These are phyloP conservation scores for Glutinoglossum americanum DNA, from an alignment of 495 filamentous ascomycete species.

Conservation along the genomic window DNA sequence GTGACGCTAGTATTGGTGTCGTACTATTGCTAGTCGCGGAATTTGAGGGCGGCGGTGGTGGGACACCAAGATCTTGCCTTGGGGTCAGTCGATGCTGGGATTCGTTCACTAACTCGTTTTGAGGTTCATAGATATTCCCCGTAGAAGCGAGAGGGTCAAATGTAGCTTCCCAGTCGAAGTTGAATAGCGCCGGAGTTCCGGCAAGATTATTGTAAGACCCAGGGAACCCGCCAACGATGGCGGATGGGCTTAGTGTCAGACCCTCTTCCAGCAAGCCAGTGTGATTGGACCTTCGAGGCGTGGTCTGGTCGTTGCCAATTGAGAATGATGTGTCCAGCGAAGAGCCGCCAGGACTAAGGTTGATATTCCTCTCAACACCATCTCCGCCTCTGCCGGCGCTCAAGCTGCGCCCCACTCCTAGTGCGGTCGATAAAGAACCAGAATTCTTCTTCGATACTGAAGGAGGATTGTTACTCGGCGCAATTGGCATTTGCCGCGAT, in stretches of 20 bases:
- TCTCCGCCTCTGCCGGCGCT: neutral
- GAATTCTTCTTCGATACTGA: neutral
- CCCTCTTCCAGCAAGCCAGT: neutral
- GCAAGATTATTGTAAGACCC: neutral
- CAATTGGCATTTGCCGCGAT: slow-evolving; percentile 1
- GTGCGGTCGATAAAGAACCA: neutral
- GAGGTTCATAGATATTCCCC: neutral
- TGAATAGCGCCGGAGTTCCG: neutral
- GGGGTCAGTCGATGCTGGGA: neutral
- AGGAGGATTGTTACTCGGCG: neutral
- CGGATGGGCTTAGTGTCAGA: neutral
- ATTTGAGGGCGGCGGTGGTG: neutral
- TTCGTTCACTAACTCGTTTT: neutral
- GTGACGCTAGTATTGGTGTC: neutral
- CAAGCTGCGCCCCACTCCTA: neutral
- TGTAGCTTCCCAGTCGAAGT: neutral
- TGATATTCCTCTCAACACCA: neutral
- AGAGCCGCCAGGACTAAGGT: neutral
- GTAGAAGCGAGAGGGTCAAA: neutral
- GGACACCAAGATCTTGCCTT: neutral
- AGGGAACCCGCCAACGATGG: neutral
- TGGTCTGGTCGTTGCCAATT: neutral
- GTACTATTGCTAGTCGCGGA: neutral
- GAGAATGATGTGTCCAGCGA: neutral
- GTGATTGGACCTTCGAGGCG: neutral